Evolutionary conservation across 2,329 filamentous ascomycete genomes (phyloP), one percentile per base, ranked within the genome.

Genomic region (Fusarium sp.): DNA sequence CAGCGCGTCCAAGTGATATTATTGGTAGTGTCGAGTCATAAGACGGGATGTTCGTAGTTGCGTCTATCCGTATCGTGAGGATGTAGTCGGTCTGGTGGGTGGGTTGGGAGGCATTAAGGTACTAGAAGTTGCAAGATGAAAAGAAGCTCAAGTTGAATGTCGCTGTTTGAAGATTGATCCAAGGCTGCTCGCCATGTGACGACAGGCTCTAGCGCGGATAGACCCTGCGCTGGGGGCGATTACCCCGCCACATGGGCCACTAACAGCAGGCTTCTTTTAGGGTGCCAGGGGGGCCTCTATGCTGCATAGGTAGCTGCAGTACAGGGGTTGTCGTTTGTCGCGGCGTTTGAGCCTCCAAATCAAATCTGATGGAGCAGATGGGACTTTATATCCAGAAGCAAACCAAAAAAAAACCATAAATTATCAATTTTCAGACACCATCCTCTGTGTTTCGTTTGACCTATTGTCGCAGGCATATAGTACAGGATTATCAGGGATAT

Each of bases 341-440:
- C n/a, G 47, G 35, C 28, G 38, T 39, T 56, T 31, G 43, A 63
- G 36, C 19, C 38, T 49, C 36, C 11, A 15, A 22, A 38, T 12
- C 11, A 15, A 22, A 12, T 51, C 46, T 48, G 26, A 28, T 32
- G 46, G 31, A n/a, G 35, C 25, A 12, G 13, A 29, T 10, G 28
- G 24, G 29, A 19, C 31, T 45, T 36, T 11, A 36, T 42, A 41
- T 35, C 40, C 40, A 28, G 22, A 46, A 48, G 32, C 44, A 58
- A 58, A 58, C 45, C 45, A 19, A 56, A 59, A 19, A 56, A 59
- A 51, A 39, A 22, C 57, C 52, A 35, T 54, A 42, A 63, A 64
- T 65, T 65, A 46, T 65, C 62, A 65, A 65, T 65, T 65, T 65
- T 65, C 58, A 65, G 65, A 65, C 61, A 65, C 61, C 61, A 28